Evolutionary conservation across 2,329 filamentous ascomycete species (phyloP).

Genomic region (Aspergillus floridensis): DNA sequence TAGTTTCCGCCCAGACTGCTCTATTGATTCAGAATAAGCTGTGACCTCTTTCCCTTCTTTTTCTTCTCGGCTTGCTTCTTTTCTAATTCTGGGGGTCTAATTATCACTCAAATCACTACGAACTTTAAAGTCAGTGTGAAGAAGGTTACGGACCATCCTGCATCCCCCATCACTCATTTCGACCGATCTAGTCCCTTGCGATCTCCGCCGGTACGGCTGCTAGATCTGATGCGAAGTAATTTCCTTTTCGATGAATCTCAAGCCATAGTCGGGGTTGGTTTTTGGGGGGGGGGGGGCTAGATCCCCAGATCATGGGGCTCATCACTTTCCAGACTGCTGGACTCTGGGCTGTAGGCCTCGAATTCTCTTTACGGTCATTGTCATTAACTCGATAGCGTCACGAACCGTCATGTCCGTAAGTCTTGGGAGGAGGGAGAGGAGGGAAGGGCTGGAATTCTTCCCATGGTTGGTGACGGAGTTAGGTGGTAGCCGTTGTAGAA

Average conservation of each 20-base stretch:
- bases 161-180: background rate
- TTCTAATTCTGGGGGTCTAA: no score
- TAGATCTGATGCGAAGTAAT: background rate
- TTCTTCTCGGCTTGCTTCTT: no score
- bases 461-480: background rate
- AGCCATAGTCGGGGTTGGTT: background rate
- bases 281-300: background rate
- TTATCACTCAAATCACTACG: no score
- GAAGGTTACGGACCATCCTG: background rate
- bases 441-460: background rate
- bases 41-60: no score
- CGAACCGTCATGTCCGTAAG: conserved; percentile 2
- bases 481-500: background rate
- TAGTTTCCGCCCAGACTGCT: no score
- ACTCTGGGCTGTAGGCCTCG: background rate
- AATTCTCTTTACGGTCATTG: background rate
- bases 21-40: no score
- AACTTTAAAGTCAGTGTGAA: no score
- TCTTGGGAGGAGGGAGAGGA: background rate
- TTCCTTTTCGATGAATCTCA: background rate
- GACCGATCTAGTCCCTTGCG: conserved; percentile 6
- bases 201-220: background rate
- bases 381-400: conserved; percentile 16
- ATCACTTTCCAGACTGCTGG: background rate
- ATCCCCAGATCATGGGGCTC: background rate